phyloP scores from a whole-genome alignment of 2,329 filamentous ascomycete species.

The Pseudocercospora crystallina region DNA sequence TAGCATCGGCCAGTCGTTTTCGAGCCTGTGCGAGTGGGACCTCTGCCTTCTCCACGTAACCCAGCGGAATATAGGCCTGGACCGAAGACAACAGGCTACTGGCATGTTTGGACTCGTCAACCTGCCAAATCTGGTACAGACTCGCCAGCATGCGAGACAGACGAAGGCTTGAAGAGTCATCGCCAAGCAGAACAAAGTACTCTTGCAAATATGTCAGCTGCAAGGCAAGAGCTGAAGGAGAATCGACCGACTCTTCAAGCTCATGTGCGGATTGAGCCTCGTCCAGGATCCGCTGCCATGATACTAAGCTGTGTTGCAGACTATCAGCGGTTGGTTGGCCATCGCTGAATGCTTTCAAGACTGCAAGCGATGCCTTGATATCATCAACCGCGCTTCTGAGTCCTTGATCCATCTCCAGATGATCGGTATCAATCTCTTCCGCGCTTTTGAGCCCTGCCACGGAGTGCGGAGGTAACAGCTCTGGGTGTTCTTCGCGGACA shows the following conservation, averaged over 20 bases:
- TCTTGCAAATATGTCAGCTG: constrained; percentile 57
- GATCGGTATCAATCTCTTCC: constrained; percentile 5
- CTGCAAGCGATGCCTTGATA: constrained; percentile 36
- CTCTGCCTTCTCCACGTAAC: constrained; percentile 60
- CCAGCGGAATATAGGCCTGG: constrained; percentile 58
- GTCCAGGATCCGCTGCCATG: constrained; percentile 42
- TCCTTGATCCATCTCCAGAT: constrained; percentile 34
- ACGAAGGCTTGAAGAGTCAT: constrained; percentile 40
- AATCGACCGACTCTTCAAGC: constrained; percentile 50
- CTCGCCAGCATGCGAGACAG: constrained; percentile 13
- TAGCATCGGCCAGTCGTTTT: constrained; percentile 43
- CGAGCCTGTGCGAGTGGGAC: constrained; percentile 60
- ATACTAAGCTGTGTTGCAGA: constrained; percentile 33
- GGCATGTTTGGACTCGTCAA: constrained; percentile 15
- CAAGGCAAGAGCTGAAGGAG: constrained; percentile 49
- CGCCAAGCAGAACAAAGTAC: constrained; percentile 58
- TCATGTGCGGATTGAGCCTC: constrained; percentile 35
- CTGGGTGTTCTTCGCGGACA: constrained; percentile 25
- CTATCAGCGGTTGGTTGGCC: constrained; percentile 11
- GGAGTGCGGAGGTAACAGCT: constrained; percentile 19
- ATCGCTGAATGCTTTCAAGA: constrained; percentile 47
- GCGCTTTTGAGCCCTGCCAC: constrained; percentile 13
- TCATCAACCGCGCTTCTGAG: constrained; percentile 38
- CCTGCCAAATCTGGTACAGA: constrained; percentile 1
- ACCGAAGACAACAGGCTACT: constrained; percentile 41